Percentiles rank a stretch among this genome's conserved stretches.
phyloP scores from a whole-genome alignment of 2,329 filamentous ascomycete species.

The Aspergillus terreus region DNA sequence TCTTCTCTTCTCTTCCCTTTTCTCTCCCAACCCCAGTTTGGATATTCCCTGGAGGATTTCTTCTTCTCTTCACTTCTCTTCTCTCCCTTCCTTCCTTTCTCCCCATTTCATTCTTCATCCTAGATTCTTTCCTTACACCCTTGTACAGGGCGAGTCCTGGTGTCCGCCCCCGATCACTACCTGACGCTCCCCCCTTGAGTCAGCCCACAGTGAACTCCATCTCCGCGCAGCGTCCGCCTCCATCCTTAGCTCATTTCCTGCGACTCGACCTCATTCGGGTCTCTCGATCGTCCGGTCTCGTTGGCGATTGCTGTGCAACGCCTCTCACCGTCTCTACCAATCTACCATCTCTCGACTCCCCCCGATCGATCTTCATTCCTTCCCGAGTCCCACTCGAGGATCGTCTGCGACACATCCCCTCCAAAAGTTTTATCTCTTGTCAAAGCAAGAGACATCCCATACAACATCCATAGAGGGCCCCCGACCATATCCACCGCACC shows the following conservation, averaged over 20 bases:
- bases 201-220: constrained; percentile 5
- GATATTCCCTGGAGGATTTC: too few relatives aligned
- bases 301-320: background rate
- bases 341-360: too few relatives aligned
- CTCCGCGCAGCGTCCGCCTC: constrained; percentile 5
- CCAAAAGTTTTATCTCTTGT: constrained; percentile 13
- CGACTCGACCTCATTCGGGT: constrained; percentile 14
- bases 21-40: too few relatives aligned
- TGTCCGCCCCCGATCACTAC: constrained; percentile 28
- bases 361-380: constrained; percentile 29
- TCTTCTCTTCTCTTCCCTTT: constrained; percentile 12
- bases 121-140: constrained; percentile 23
- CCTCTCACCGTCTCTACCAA: constrained; percentile 3
- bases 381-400: constrained; percentile 16
- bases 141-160: constrained; percentile 31
- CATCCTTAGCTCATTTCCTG: constrained; percentile 26
- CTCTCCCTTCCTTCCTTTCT: too few relatives aligned
- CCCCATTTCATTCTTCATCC: constrained; percentile 21
- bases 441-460: background rate
- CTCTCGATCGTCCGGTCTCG: constrained; percentile 5
- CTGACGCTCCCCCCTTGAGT: constrained; percentile 17
- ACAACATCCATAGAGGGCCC: constrained; percentile 10
- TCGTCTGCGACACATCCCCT: constrained; percentile 12
- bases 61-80: too few relatives aligned
- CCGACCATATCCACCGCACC: constrained; percentile 9